Percentiles rank a stretch among this genome's conserved stretches.
These are phyloP conservation scores for Saksenaea oblongispora DNA, from an alignment of 371 early-diverging fungal species.

Conservation along the genomic window DNA sequence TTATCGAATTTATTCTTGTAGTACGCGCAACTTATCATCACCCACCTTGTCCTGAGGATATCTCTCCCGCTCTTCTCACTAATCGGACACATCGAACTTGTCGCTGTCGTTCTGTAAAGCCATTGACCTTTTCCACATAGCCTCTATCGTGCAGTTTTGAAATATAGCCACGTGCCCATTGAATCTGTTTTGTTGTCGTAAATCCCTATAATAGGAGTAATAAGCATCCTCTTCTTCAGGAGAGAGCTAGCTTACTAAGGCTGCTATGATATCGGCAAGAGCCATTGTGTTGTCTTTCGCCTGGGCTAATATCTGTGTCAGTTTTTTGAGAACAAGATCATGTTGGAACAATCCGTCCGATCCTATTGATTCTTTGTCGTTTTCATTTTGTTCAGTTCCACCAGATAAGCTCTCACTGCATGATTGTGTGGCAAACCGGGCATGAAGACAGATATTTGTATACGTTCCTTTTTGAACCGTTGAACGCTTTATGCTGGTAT, in stretches of 20 bases:
- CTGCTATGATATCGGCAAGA: conserved; percentile 2
- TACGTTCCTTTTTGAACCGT: not conserved
- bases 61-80: not conserved
- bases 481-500: not conserved
- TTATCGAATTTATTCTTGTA: not conserved
- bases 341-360: not conserved
- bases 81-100: not conserved
- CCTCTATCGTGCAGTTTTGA: conserved; percentile 6
- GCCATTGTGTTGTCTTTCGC: conserved; percentile 9
- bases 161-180: conserved; percentile 11
- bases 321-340: not conserved
- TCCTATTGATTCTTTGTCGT: not conserved
- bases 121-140: conserved; percentile 14
- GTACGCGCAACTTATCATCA: not conserved
- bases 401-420: not conserved
- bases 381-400: not conserved
- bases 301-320: not conserved
- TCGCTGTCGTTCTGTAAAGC: not conserved
- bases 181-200: conserved; percentile 8
- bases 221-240: not conserved
- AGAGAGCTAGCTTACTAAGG: not conserved
- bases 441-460: not conserved
- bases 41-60: not conserved
- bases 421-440: not conserved
- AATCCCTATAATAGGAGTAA: conserved; percentile 2